Percentiles rank a stretch among this genome's conserved stretches.
These are phyloP conservation scores for Kuraishia piskuri DNA, from an alignment of 805 yeast species.

Conservation along the genomic window DNA sequence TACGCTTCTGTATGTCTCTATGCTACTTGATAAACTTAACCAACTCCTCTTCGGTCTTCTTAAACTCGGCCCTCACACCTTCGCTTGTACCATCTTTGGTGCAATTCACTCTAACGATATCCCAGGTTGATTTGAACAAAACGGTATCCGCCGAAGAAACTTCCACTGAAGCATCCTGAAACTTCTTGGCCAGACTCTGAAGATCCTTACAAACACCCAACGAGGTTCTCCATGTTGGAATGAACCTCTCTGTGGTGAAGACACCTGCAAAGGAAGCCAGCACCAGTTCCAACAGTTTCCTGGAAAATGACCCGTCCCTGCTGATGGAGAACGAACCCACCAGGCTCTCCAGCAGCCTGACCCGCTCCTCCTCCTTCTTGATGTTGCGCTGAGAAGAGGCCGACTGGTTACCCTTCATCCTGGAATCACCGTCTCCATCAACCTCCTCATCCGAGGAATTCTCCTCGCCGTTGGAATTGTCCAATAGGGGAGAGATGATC, in stretches of 20 bases:
- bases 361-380: slow-evolving; percentile 39
- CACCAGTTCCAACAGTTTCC: slow-evolving; percentile 9
- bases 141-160: neutral
- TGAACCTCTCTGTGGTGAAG: slow-evolving; percentile 17
- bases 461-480: slow-evolving; percentile 30
- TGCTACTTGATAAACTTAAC: neutral
- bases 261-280: slow-evolving; percentile 13
- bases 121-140: slow-evolving; percentile 10
- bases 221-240: slow-evolving; percentile 56
- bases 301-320: slow-evolving; percentile 10
- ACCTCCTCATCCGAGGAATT: slow-evolving; percentile 12
- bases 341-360: slow-evolving; percentile 26
- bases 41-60: neutral
- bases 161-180: neutral
- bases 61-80: neutral
- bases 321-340: slow-evolving; percentile 23
- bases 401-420: slow-evolving; percentile 6
- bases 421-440: slow-evolving; percentile 1
- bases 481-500: slow-evolving; percentile 23
- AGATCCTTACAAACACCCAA: slow-evolving; percentile 34
- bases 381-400: slow-evolving; percentile 33
- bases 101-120: slow-evolving; percentile 7
- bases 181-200: slow-evolving; percentile 2
- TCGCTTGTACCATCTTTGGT: slow-evolving; percentile 3
- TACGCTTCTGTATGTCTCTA: too few relatives aligned